Evolutionary conservation across 805 yeast genomes (phyloP).

Genomic region (Hanseniaspora guilliermondii): DNA sequence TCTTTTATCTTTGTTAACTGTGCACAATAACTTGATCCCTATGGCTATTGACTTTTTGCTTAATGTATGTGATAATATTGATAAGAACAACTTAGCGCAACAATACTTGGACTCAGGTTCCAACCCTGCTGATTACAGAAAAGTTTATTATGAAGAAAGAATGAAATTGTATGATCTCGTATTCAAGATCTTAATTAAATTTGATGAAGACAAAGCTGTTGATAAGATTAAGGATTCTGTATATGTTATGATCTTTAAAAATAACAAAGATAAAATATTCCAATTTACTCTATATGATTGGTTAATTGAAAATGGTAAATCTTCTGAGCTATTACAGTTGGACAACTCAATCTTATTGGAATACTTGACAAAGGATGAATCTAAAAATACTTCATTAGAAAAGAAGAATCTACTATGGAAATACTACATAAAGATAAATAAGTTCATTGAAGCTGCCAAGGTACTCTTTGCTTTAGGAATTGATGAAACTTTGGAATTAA

Average conservation of each 20-base stretch:
- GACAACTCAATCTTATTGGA: constrained; percentile 71
- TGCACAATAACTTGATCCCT: constrained; percentile 45
- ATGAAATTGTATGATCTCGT: constrained; percentile 55
- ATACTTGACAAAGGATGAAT: constrained; percentile 58
- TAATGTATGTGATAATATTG: constrained; percentile 59
- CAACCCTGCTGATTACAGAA: constrained; percentile 40
- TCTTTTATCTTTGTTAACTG: constrained; percentile 24
- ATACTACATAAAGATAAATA: constrained; percentile 71
- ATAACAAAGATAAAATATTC: constrained; percentile 62
- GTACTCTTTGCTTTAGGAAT: constrained; percentile 61
- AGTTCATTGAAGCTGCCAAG: constrained; percentile 72
- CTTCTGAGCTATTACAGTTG: constrained; percentile 63
- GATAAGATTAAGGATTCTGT: constrained; percentile 53
- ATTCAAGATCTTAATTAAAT: constrained; percentile 59
- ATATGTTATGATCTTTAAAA: constrained; percentile 59
- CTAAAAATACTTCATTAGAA: constrained; percentile 39
- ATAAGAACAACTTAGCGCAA: constrained; percentile 45
- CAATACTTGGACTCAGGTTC: constrained; percentile 44
- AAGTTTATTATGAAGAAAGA: constrained; percentile 40
- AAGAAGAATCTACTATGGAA: constrained; percentile 80
- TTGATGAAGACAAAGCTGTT: constrained; percentile 49
- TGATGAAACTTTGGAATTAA: constrained; percentile 51
- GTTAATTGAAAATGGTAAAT: constrained; percentile 67
- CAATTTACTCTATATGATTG: constrained; percentile 88
- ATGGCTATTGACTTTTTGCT: constrained; percentile 78